Percentiles rank a stretch among this genome's conserved stretches.
Conservation (phyloP, 1,139 yeast species). For the Arxiozyma slooffiae region DNA sequence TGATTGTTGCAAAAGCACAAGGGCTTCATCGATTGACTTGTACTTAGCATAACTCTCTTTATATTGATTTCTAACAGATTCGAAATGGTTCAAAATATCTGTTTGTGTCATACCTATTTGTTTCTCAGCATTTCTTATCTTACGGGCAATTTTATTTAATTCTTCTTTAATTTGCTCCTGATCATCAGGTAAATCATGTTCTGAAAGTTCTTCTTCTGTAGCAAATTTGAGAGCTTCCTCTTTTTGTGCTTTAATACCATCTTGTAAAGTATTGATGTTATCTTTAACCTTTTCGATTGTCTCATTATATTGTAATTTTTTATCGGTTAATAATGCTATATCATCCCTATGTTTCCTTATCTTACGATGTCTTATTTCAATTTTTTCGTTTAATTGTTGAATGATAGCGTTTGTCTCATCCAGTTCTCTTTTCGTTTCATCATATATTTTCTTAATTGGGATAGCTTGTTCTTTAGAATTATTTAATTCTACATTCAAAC, state of each 20-base stretch:
- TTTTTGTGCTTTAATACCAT: constrained; percentile 26
- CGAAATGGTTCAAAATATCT: constrained; percentile 33
- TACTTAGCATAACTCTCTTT: constrained; percentile 32
- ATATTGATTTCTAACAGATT: constrained; percentile 31
- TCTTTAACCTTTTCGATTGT: constrained; percentile 20
- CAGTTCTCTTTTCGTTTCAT: constrained; percentile 12
- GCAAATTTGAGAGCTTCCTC: constrained; percentile 32
- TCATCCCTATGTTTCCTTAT: constrained; percentile 22
- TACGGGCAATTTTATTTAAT: constrained; percentile 30
- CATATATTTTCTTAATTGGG: constrained; percentile 20
- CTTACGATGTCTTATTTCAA: constrained; percentile 22
- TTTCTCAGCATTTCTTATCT: constrained; percentile 33
- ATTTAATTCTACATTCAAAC: constrained; percentile 20
- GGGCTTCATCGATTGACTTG: constrained; percentile 27
- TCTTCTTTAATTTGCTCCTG: constrained; percentile 32
- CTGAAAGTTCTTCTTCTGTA: constrained; percentile 29
- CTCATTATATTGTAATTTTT: constrained; percentile 10
- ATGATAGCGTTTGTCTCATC: constrained; percentile 9
- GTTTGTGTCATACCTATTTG: constrained; percentile 38
- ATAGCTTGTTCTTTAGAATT: constrained; percentile 16
- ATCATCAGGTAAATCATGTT: constrained; percentile 25
- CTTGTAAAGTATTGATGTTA: constrained; percentile 28
- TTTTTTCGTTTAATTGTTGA: constrained; percentile 20
- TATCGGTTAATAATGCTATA: constrained; percentile 14
- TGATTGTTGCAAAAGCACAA: constrained; percentile 30